These are phyloP conservation scores for Eucalyptus dawsonii DNA, from an alignment of 345 rosid genomes.

Conservation along the genomic window DNA sequence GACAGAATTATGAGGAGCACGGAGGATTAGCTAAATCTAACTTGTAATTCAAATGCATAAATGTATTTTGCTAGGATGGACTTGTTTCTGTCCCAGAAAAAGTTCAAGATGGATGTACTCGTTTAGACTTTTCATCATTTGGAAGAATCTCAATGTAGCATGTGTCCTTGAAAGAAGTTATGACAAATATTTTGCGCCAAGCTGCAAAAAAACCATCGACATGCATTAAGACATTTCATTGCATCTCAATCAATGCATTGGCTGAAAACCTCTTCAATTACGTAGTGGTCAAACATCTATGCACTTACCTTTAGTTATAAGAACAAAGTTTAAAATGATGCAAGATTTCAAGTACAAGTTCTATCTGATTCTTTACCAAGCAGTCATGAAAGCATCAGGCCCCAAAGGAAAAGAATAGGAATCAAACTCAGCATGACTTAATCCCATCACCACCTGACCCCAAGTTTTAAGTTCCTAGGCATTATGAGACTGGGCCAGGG, in stretches of 20 bases:
- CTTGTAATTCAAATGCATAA: background rate
- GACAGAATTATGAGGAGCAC: background rate
- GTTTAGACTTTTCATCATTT: conserved; percentile 25
- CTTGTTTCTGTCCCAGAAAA: background rate
- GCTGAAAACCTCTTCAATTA: background rate
- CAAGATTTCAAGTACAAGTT: background rate
- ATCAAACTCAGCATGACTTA: background rate
- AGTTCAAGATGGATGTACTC: conserved; percentile 11
- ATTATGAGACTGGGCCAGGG: background rate
- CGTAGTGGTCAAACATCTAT: background rate
- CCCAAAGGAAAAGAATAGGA: background rate
- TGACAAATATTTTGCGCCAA: conserved; percentile 47
- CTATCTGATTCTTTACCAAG: background rate
- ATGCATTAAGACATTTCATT: background rate
- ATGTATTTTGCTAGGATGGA: background rate
- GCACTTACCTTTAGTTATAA: background rate
- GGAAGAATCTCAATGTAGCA: conserved; percentile 57
- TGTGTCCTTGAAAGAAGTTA: conserved; percentile 59
- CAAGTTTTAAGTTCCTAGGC: background rate
- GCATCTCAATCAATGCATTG: background rate
- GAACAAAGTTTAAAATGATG: background rate
- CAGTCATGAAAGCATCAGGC: background rate
- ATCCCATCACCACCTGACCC: background rate
- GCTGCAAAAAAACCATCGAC: conserved; percentile 18
- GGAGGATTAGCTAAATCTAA: background rate